phyloP scores from a whole-genome alignment of 2,329 filamentous ascomycete species.

The Aspergillus neotritici region DNA sequence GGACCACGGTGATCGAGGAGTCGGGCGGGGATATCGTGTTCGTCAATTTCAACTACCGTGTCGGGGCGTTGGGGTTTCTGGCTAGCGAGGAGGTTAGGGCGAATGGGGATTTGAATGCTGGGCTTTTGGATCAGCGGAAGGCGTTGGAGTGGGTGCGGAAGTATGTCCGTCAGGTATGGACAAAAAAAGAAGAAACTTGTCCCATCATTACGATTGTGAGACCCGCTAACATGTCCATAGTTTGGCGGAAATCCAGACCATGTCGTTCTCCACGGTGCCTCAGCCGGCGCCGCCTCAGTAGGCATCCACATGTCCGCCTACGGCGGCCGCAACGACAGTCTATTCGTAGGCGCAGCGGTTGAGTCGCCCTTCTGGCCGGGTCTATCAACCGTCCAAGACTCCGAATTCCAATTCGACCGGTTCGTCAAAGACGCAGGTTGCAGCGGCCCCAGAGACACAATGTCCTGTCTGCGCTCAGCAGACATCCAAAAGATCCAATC shows the following conservation, averaged over 20 bases:
- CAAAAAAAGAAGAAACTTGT: background rate
- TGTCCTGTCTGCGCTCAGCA: conserved; percentile 43
- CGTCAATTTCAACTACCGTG: conserved; percentile 66
- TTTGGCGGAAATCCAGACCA: conserved; percentile 57
- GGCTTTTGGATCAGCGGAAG: conserved; percentile 59
- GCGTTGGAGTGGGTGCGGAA: conserved; percentile 57
- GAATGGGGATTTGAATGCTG: conserved; percentile 57
- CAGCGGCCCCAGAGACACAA: conserved; percentile 27
- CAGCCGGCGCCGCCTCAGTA: conserved; percentile 56
- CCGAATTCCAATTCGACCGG: conserved; percentile 46
- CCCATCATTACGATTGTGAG: background rate
- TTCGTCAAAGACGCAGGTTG: conserved; percentile 43
- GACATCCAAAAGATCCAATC: conserved; percentile 39
- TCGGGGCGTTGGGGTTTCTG: conserved; percentile 59
- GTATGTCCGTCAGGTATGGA: conserved; percentile 43
- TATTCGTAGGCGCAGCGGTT: conserved; percentile 46
- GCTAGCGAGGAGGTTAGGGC: conserved; percentile 51
- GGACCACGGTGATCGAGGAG: conserved; percentile 51
- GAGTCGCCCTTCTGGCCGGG: conserved; percentile 47
- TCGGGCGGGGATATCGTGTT: conserved; percentile 57
- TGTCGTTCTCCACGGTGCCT: conserved; percentile 58
- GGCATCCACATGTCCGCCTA: conserved; percentile 50
- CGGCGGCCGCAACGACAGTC: conserved; percentile 41
- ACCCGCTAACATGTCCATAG: conserved; percentile 18
- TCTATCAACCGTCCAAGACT: conserved; percentile 41